Percentiles rank a stretch among this genome's conserved stretches.
phyloP scores from a whole-genome alignment of 768 basidiomycete genomes.

The Amanita phalloides region DNA sequence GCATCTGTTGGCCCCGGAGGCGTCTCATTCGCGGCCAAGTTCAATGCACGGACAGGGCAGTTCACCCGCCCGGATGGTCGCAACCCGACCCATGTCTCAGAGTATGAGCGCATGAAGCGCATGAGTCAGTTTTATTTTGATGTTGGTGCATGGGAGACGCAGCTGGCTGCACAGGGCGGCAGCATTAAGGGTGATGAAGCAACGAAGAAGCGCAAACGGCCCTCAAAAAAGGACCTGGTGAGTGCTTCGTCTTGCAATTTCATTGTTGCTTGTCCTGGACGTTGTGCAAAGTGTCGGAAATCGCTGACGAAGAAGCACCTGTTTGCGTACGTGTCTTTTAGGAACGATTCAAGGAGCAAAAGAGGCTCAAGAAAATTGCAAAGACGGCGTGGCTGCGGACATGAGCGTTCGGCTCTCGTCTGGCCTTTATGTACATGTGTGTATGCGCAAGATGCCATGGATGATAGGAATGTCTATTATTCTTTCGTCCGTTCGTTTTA shows the following conservation, averaged over 20 bases:
- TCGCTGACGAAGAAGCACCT: conserved; percentile 4
- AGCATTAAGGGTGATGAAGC: conserved; percentile 21
- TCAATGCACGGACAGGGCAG: conserved; percentile 74
- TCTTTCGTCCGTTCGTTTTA: neutral
- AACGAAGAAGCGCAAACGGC: conserved; percentile 66
- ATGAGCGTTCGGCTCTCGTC: conserved; percentile 15
- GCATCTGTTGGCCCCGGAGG: conserved; percentile 20
- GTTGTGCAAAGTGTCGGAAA: neutral
- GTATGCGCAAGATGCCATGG: neutral
- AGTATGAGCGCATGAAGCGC: conserved; percentile 71
- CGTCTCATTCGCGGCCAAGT: conserved; percentile 52
- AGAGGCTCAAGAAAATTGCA: conserved; percentile 71
- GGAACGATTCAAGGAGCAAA: conserved; percentile 83
- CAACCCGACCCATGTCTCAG: conserved; percentile 66
- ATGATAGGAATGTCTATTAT: neutral
- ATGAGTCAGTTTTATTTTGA: conserved; percentile 90
- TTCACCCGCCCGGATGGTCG: conserved; percentile 59
- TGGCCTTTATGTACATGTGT: neutral
- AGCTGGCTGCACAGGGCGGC: conserved; percentile 41
- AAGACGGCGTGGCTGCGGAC: conserved; percentile 85
- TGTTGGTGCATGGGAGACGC: conserved; percentile 66
- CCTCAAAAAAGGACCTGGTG: conserved; percentile 79
- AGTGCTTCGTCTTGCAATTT: conserved; percentile 16
- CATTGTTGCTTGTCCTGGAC: conserved; percentile 1
- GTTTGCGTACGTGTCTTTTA: conserved; percentile 17